phyloP scores from a whole-genome alignment of 1,284 basidiomycete genomes.

The Neotropicomus parvogracilis region DNA sequence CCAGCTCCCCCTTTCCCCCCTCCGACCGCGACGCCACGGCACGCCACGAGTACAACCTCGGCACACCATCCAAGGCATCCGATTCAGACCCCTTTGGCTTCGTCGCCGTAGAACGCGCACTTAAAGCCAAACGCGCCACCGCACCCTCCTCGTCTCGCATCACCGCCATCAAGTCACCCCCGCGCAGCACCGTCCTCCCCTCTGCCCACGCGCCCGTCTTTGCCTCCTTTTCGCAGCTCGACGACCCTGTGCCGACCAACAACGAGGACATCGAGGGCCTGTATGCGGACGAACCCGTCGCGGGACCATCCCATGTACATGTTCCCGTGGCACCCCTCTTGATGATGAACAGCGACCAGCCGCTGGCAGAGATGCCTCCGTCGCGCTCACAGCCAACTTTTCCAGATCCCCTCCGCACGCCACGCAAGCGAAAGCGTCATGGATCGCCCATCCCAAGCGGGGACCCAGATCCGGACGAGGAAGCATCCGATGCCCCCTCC shows the following conservation, averaged over 20 bases:
- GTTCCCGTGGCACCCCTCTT: conserved; percentile 22
- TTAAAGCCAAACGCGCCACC: conserved; percentile 30
- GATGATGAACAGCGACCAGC: conserved; percentile 20
- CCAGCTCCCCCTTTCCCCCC: conserved; percentile 32
- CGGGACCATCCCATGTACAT: conserved; percentile 23
- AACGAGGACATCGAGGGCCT: conserved; percentile 32
- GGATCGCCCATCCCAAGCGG: conserved; percentile 5
- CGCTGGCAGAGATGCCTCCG: background rate
- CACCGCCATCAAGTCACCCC: conserved; percentile 23
- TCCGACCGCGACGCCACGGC: conserved; percentile 10
- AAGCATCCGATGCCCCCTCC: conserved; percentile 17
- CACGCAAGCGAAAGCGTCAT: conserved; percentile 28
- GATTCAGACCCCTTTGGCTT: conserved; percentile 45
- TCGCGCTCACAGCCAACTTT: conserved; percentile 13
- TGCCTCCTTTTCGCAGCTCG: conserved; percentile 18
- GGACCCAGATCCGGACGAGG: conserved; percentile 8
- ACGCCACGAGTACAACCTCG: conserved; percentile 20
- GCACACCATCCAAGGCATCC: conserved; percentile 22
- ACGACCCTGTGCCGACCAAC: conserved; percentile 28
- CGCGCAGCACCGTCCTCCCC: conserved; percentile 20
- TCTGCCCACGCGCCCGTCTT: conserved; percentile 7
- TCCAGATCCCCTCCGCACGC: conserved; percentile 29
- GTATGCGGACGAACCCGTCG: conserved; percentile 29
- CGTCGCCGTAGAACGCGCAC: conserved; percentile 38
- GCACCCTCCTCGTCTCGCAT: conserved; percentile 6